Base-by-base conservation (phyloP, 805 yeast species). In the Aciculoconidium aculeatum region DNA sequence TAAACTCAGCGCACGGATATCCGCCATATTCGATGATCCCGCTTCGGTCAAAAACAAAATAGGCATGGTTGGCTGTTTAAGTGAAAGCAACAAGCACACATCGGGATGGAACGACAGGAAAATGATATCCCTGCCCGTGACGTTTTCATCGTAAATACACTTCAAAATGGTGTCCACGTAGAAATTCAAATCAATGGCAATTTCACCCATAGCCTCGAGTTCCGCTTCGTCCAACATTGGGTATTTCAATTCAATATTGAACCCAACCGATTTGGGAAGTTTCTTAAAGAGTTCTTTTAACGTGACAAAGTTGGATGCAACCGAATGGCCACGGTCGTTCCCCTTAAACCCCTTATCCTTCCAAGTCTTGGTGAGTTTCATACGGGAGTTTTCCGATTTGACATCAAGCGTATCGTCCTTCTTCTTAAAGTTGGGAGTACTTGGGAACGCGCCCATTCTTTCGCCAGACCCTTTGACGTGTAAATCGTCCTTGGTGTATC, bases 101-200 rank as follows among this genome's bases (percentile, higher is more conserved):
- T 90, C 97, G 0, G 97, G 97, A 48, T 90, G 94, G 70, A 90
- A 90, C 3, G 95, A 83, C 2, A 95, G 85, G 46, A 90, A 84
- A 11, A 90, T 79, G 23, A 90, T 73, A 51, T 90, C 95, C 42
- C 97, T 69, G 6, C 86, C 88, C 21, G 73, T 65, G 6, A 77
- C 76, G 53, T 82, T 67, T 36, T 84, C 94, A 37, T 64, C 68
- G 49, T 81, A 88, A 10, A 90, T 90, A 15, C 69, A 70, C 42
- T 80, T 67, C 41, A 90, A 66, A 11, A 90, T 83, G 0, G 94
- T 84, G 53, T 90, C 96, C 19, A 86, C 83, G 77, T 87, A 90
- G 42, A 69, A 70, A 53, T 90, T 90, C 62, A 87, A 65, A 43
- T 88, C 95, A 34, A 81, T 72, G 2, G 81, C 85, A 38, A 83